Conservation (phyloP, 768 basidiomycete genomes). For the Dioszegia hungarica region DNA sequence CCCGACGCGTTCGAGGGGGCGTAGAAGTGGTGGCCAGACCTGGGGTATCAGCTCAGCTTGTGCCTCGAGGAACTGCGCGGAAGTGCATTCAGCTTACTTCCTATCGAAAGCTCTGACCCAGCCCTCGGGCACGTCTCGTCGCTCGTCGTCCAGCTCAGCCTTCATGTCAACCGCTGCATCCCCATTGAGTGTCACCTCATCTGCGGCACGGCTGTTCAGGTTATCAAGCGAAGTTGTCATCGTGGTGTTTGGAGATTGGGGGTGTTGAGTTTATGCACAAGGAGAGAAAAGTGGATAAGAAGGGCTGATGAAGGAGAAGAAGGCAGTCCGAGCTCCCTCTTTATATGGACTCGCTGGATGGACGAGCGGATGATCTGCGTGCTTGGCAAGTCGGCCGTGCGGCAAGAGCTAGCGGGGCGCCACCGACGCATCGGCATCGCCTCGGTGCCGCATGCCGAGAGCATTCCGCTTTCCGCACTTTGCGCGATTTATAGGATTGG, state of each 20-base stretch:
- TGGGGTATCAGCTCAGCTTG: slow-evolving; percentile 3
- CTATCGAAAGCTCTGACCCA: slow-evolving; percentile 47
- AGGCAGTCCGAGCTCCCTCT: too few species aligned
- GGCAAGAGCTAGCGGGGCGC: background rate
- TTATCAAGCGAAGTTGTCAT: background rate
- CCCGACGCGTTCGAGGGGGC: slow-evolving; percentile 21
- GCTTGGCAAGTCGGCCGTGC: too few species aligned
- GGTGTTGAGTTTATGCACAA: background rate
- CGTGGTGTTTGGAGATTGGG: too few species aligned
- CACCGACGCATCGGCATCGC: background rate
- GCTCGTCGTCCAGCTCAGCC: slow-evolving; percentile 44
- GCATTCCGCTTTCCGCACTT: too few species aligned
- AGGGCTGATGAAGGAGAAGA: too few species aligned
- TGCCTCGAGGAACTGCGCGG: too few species aligned
- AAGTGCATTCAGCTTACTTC: slow-evolving; percentile 23
- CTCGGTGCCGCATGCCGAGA: too few species aligned
- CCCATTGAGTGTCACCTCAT: slow-evolving; percentile 26
- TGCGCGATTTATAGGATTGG: background rate
- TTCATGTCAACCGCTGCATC: background rate
- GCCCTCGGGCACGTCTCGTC: slow-evolving; percentile 42
- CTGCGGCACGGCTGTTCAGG: background rate
- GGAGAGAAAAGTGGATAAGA: too few species aligned
- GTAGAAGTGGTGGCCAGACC: slow-evolving; percentile 45
- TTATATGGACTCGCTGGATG: too few species aligned
- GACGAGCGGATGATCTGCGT: too few species aligned